Base-by-base conservation (phyloP, 805 yeast genomes). In the Candida odintsovae region DNA sequence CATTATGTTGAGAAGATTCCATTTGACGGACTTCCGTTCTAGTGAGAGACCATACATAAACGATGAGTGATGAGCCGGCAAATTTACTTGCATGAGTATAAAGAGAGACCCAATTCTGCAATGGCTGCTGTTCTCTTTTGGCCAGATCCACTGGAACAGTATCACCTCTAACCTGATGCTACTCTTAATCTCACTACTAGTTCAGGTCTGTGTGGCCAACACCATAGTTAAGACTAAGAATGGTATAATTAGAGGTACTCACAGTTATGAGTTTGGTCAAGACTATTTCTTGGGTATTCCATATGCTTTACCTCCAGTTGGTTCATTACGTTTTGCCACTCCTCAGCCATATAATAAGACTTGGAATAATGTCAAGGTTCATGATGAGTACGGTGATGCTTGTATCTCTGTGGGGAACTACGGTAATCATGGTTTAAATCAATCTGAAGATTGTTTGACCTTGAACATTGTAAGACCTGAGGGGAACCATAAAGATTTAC, bases 391-490 rank as follows among this genome's bases (percentile, higher is more conserved):
- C 20, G 58, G 65, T 11, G 54, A 59, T 35, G 54, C 55, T 3
- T 64, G 68, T 50, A 40, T 40, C 22, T 37, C 43, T 36, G 31
- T 40, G 16, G 25, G 35, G 6, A 55, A 56, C 6, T 40, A 46
- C 13, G 54, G 51, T 38, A 29, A 48, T 18, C 21, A 19, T 6
- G 41, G 44, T 10, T 35, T 48, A 42, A 43, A 47, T 10, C 50
- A 52, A 42, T 50, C 59, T 20, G 68, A 65, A 46, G 65, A 65
- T 47, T 64, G 68, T 50, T 52, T 65, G 28, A 53, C 50, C 6
- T 45, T 65, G 18, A 64, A 63, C 47, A 54, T 65, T 29, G 60
- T 55, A 21, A 50, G 49, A 11, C 66, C 67, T 6, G 22, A 44
- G 4, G 50, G 54, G 15, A 42, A 48, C 38, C 18, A 18, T 9